Evolutionary conservation across 306 rosid species (phyloP), one percentile per base, ranked within the genome.

Genomic region (Citrullus amarus): DNA sequence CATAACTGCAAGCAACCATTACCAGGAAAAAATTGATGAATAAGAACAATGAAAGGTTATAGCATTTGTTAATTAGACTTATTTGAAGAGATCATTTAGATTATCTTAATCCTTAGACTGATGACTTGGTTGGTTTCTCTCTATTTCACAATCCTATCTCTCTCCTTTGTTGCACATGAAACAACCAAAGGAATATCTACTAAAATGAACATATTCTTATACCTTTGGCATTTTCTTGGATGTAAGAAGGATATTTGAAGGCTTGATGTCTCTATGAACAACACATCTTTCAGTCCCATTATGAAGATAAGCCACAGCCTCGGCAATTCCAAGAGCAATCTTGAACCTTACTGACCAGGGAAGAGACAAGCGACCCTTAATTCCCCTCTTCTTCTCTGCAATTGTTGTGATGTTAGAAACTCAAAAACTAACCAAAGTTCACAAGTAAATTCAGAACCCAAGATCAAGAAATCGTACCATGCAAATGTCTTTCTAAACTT

Each of bases 181-280:
- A 70, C 75, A 68, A 68, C 36, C 55, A 20, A 68, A 68, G 36
- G 75, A 41, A 68, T 68, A 44, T 46, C 76, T 6, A 81, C 50
- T 72, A 78, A 80, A 61, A 63, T 18, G 15, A n/a, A 11, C 22
- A 28, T 11, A 60, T 61, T 20, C 51, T 10, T 85, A 82, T 79
- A 89, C 98, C 93, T 91, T 95, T 34, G 97, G 91, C 68, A 82
- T 82, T 85, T 87, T 95, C 84, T 84, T 90, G 59, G 98, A 95
- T 48, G 97, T 91, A 84, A 95, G 98, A 25, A 95, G 93, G 84
- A 95, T 95, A 84, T 95, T 95, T 12, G 97, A 93, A 84, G 98
- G 98, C 78, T 93, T 93, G 68, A 93, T 91, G 75, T 93, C 98
- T 81, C 98, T 81, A 53, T 93, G 98, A 76, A 93, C 98, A 80